phyloP scores from a whole-genome alignment of 495 filamentous ascomycete species.

The Neurospora discreta region DNA sequence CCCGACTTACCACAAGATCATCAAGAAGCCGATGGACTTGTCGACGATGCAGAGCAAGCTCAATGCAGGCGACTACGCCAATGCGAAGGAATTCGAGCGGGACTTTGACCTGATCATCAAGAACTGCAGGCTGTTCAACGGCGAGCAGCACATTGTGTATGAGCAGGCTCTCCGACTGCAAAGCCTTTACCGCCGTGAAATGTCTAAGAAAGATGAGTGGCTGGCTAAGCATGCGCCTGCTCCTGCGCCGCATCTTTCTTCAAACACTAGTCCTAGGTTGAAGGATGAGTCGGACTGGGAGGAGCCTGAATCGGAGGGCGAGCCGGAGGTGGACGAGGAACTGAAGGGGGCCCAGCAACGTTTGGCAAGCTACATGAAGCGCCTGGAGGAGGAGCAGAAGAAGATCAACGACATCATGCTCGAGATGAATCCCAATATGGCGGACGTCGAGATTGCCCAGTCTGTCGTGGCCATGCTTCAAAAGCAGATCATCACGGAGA shows the following conservation, averaged over 20 bases:
- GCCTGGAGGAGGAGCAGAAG: constrained; percentile 44
- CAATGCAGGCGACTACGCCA: constrained; percentile 69
- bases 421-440: constrained; percentile 56
- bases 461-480: constrained; percentile 35
- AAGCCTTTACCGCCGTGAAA: constrained; percentile 59
- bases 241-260: constrained; percentile 26
- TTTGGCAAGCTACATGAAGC: constrained; percentile 15
- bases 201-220: constrained; percentile 63
- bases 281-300: constrained; percentile 53
- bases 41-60: constrained; percentile 66
- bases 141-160: constrained; percentile 61
- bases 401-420: constrained; percentile 57
- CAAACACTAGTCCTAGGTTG: constrained; percentile 21
- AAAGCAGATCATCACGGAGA: constrained; percentile 37
- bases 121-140: constrained; percentile 91
- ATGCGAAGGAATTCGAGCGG: constrained; percentile 69
- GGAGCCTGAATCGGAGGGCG: constrained; percentile 26
- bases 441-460: constrained; percentile 45
- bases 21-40: constrained; percentile 96
- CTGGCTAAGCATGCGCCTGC: constrained; percentile 59
- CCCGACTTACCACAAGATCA: constrained; percentile 80
- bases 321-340: constrained; percentile 21
- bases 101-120: constrained; percentile 76
- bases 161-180: constrained; percentile 58
- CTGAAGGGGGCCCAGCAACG: constrained; percentile 8